phyloP scores from a whole-genome alignment of 306 rosid species.

The Acmispon strigosus region DNA sequence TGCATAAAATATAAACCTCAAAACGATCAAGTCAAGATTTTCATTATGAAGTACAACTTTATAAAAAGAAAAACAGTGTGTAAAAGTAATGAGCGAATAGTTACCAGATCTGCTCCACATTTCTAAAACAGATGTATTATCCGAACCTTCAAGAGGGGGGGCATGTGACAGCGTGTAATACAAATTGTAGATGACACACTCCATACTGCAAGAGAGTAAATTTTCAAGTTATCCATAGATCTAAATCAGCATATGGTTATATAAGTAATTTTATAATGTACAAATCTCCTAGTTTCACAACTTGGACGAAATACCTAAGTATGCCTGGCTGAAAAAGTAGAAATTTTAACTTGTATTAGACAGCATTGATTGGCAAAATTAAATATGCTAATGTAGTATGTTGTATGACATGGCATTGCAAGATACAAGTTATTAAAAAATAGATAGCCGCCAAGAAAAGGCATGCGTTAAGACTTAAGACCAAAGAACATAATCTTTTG shows the following conservation, averaged over 20 bases:
- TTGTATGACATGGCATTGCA: not conserved
- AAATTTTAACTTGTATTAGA: not conserved
- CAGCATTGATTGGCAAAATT: not conserved
- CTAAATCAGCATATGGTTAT: not conserved
- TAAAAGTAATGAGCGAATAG: constrained; percentile 12
- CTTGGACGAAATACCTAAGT: not conserved
- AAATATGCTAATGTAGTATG: not conserved
- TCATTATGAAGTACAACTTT: not conserved
- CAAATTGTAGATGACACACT: constrained; percentile 38
- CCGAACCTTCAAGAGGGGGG: constrained; percentile 44
- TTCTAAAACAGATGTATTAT: constrained; percentile 41
- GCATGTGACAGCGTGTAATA: constrained; percentile 48
- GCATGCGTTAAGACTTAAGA: not conserved
- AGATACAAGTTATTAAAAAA: not conserved
- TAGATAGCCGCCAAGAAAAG: not conserved
- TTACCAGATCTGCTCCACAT: constrained; percentile 77
- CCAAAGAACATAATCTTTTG: not conserved
- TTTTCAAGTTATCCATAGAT: constrained; percentile 7
- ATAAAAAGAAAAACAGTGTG: not conserved
- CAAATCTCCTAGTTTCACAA: constrained; percentile 4
- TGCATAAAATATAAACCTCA: not conserved
- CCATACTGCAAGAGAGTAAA: constrained; percentile 45
- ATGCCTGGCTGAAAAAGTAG: not conserved
- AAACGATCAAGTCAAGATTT: not conserved
- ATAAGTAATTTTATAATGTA: not conserved